Evolutionary conservation across 78 protist genomes (phyloP).

Genomic region (Chrysochromulina parva): DNA sequence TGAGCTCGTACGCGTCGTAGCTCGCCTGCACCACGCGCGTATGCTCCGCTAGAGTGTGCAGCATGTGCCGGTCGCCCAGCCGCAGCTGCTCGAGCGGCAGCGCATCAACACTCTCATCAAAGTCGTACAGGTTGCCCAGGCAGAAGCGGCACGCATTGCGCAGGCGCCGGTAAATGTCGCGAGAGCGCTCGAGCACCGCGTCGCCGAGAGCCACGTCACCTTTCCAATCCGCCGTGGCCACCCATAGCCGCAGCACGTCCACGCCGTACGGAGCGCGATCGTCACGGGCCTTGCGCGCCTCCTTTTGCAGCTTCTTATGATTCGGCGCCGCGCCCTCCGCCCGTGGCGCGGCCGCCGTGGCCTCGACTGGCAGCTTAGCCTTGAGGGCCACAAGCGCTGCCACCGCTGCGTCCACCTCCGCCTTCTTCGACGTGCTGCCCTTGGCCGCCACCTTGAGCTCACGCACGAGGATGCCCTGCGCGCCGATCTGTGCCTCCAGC

Average conservation of each 20-base stretch:
- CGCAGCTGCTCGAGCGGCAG: neutral
- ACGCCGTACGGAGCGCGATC: conserved; percentile 71
- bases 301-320: too few relatives aligned
- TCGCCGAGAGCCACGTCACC: conserved; percentile 73
- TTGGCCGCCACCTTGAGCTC: too few relatives aligned
- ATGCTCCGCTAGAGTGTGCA: neutral
- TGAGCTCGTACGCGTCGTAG: neutral
- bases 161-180: neutral
- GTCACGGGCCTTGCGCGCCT: too few relatives aligned
- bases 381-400: too few relatives aligned
- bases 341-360: too few relatives aligned
- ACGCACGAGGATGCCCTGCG: too few relatives aligned
- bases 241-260: conserved; percentile 89
- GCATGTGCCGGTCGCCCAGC: neutral
- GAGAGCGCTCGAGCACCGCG: conserved; percentile 10
- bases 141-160: neutral
- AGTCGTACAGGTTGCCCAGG: conserved; percentile 36
- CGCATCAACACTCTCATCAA: neutral
- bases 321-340: too few relatives aligned
- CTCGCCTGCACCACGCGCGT: too few relatives aligned
- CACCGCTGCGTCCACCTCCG: too few relatives aligned
- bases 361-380: too few relatives aligned
- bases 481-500: too few relatives aligned
- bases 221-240: conserved; percentile 66
- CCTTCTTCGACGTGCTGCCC: too few relatives aligned